Conservation (phyloP, 805 yeast genomes). For the Geotrichum ghanense region DNA sequence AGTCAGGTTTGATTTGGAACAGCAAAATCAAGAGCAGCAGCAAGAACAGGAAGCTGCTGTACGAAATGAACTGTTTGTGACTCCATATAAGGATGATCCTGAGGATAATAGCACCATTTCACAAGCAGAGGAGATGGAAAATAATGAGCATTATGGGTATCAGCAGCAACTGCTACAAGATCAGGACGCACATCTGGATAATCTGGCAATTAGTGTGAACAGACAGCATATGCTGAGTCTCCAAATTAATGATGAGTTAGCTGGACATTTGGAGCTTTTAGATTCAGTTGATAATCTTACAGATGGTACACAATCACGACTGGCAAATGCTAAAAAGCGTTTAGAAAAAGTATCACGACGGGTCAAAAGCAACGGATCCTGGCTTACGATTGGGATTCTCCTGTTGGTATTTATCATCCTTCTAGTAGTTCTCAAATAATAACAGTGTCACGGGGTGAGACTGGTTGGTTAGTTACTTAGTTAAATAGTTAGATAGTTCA, state of each 20-base stretch:
- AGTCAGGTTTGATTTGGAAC: neutral
- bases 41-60: conserved; percentile 4
- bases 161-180: conserved; percentile 24
- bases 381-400: conserved; percentile 24
- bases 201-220: conserved; percentile 25
- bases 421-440: conserved; percentile 21
- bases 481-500: no score
- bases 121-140: conserved; percentile 5
- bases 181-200: conserved; percentile 29
- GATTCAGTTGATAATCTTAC: conserved; percentile 29
- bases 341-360: conserved; percentile 26
- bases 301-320: conserved; percentile 25
- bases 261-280: conserved; percentile 25
- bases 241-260: conserved; percentile 29
- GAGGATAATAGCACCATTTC: conserved; percentile 7
- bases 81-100: conserved; percentile 22
- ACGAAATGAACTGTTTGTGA: conserved; percentile 10
- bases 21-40: conserved; percentile 1
- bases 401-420: conserved; percentile 26
- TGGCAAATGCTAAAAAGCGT: conserved; percentile 25
- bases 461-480: no score
- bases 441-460: neutral
- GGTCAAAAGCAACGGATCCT: conserved; percentile 29
- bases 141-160: conserved; percentile 15
- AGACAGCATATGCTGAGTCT: conserved; percentile 29